Evolutionary conservation across 2,329 filamentous ascomycete genomes (phyloP), one percentile per base, ranked within the genome.

Genomic region (Pestalotiopsis sp.): DNA sequence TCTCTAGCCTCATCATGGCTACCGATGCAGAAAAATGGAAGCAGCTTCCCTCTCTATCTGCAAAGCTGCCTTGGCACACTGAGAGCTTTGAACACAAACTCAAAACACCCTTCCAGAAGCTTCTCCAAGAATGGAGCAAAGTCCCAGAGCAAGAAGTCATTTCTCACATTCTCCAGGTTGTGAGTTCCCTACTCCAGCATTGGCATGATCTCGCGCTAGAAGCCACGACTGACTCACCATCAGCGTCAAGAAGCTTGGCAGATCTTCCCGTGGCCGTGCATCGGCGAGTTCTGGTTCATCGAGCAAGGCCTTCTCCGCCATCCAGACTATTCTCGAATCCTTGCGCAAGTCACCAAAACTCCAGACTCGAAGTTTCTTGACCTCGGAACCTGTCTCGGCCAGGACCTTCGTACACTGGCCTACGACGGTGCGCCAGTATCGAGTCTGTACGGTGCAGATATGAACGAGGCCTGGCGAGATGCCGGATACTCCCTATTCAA

Each of bases 271-370:
- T 69, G 63, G 63, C 68, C 66, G 22, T 69, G 68, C 22, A 66
- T 69, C 24, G 68, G 68, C 10, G 58, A 68, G 38, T 69, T 69
- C 48, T 68, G 66, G 68, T 69, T 69, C 59, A 48, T 69, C 48
- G 66, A 69, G 58, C 68, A 69, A 66, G 66, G 68, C 30, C 62
- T 69, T 66, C 66, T 57, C 35, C 68, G 66, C 24, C 68, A 69
- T 40, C 68, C 68, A 11, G 66, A 68, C 22, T 69, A 69, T 40
- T 44, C 66, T 55, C 38, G 24, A n/a, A 64, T 66, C 17, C 68
- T 69, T 48, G 9, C 67, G 14, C 66, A 52, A 40, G 62, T 69
- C 13, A 69, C 59, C 22, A 17, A 44, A 17, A 60, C 22, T 35
- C 63, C 67, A 24, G 35, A 38, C 26, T 55, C 66, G 4, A 68